Percentiles rank a stretch among this genome's conserved stretches.
Conservation (phyloP, 2,329 filamentous ascomycete species). For the Colletotrichum spaethianum region DNA sequence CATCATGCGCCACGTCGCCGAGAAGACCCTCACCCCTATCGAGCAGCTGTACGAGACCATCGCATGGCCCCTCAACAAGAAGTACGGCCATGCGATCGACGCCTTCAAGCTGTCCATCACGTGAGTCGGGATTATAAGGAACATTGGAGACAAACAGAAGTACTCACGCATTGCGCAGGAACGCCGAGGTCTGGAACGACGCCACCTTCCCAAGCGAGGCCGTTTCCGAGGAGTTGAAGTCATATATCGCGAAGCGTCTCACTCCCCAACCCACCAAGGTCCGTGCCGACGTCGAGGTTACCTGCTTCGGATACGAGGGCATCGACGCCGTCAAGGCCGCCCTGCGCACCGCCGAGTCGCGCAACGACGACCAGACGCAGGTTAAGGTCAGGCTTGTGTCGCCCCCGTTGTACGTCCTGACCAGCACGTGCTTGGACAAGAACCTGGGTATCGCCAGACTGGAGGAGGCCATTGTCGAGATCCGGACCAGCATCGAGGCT, state of each 20-base stretch:
- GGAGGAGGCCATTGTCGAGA: constrained; percentile 91
- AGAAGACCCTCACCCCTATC: constrained; percentile 96
- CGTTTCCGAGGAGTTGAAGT: constrained; percentile 90
- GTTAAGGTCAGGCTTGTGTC: constrained; percentile 99
- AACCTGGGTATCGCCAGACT: constrained; percentile 84
- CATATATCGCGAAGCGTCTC: constrained; percentile 96
- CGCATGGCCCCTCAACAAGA: constrained; percentile 97
- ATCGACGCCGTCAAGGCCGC: constrained; percentile 98
- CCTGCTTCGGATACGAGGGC: constrained; percentile 95
- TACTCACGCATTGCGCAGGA: constrained; percentile 64
- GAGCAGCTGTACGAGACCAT: constrained; percentile 95
- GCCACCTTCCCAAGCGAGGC: constrained; percentile 89
- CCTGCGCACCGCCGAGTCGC: constrained; percentile 89
- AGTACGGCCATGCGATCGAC: constrained; percentile 96
- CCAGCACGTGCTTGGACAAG: constrained; percentile 96
- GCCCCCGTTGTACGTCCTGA: constrained; percentile 95
- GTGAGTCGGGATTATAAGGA: constrained; percentile 62
- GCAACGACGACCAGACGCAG: constrained; percentile 92
- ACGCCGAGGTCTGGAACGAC: constrained; percentile 96
- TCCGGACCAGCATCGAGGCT: constrained; percentile 83
- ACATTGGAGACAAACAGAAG: not conserved
- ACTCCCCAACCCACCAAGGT: constrained; percentile 99
- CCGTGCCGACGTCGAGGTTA: constrained; percentile 96
- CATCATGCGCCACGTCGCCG: constrained; percentile 98
- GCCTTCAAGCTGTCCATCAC: constrained; percentile 99